Conservation (phyloP, 2,329 filamentous ascomycete species). For the Dendryphion nanum region DNA sequence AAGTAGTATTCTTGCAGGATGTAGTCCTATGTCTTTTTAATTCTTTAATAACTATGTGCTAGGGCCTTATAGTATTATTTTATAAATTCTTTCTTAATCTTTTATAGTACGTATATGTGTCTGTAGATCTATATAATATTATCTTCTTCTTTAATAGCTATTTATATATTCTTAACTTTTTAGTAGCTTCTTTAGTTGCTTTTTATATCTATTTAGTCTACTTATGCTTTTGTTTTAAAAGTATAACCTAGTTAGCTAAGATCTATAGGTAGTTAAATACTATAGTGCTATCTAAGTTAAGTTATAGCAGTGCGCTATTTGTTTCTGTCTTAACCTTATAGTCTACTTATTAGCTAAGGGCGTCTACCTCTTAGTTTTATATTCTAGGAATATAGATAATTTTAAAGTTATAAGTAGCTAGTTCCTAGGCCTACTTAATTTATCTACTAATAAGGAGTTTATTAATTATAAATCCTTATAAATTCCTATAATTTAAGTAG, state of each 20-base stretch:
- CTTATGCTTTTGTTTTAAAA: not conserved
- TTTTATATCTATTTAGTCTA: slow-evolving; percentile 1
- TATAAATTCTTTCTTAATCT: slow-evolving; percentile 1
- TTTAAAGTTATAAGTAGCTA: slow-evolving; percentile 6
- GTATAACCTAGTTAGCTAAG: slow-evolving; percentile 1
- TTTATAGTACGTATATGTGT: not conserved
- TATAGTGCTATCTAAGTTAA: slow-evolving; percentile 1
- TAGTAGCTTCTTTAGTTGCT: not conserved
- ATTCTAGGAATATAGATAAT: slow-evolving; percentile 6
- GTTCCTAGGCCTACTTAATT: slow-evolving; percentile 1
- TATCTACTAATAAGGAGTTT: slow-evolving; percentile 2
- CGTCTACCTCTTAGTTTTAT: slow-evolving; percentile 1
- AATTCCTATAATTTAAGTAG: slow-evolving; percentile 6
- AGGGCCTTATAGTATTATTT: not conserved
- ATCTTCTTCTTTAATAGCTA: not conserved
- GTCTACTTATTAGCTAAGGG: slow-evolving; percentile 1
- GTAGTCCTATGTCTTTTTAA: not conserved
- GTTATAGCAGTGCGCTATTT: not conserved
- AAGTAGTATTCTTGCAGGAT: not conserved
- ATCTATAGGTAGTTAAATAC: slow-evolving; percentile 2
- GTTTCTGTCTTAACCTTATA: not conserved
- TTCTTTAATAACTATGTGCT: slow-evolving; percentile 1
- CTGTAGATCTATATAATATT: not conserved
- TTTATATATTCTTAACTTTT: not conserved
- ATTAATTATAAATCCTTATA: slow-evolving; percentile 5